Conservation (phyloP, 164 flowering plant species). For the Dillenia turbinata region DNA sequence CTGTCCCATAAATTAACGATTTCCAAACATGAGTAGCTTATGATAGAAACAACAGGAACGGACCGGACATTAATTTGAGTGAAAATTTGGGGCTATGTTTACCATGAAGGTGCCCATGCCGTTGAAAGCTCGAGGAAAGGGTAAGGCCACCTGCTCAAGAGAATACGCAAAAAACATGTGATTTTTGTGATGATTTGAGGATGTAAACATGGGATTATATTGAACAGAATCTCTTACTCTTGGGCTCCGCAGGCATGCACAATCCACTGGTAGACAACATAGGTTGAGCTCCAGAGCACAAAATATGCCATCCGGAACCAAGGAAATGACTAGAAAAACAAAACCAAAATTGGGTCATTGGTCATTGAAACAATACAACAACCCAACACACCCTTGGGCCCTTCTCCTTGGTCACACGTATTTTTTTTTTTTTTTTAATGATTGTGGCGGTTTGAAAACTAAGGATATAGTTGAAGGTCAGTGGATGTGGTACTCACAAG, state of each 20-base stretch:
- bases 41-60: background rate
- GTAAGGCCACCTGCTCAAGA: constrained; percentile 82
- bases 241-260: constrained; percentile 60
- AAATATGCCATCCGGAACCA: constrained; percentile 63
- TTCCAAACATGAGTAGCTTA: background rate
- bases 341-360: background rate
- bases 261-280: constrained; percentile 62
- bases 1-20: constrained; percentile 23
- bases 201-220: background rate
- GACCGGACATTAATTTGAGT: background rate
- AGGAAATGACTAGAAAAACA: constrained; percentile 47
- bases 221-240: constrained; percentile 31
- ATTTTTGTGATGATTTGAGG: background rate
- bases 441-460: no score
- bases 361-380: no score
- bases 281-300: constrained; percentile 56
- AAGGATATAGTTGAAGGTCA: no score
- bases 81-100: constrained; percentile 1
- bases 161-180: constrained; percentile 5
- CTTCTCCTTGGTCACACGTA: no score
- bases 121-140: constrained; percentile 71
- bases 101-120: constrained; percentile 83
- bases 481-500: constrained; percentile 41
- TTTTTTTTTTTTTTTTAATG: no score
- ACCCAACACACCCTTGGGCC: no score